Base-by-base conservation (phyloP, 306 rosid species). In the Pueraria montana region DNA sequence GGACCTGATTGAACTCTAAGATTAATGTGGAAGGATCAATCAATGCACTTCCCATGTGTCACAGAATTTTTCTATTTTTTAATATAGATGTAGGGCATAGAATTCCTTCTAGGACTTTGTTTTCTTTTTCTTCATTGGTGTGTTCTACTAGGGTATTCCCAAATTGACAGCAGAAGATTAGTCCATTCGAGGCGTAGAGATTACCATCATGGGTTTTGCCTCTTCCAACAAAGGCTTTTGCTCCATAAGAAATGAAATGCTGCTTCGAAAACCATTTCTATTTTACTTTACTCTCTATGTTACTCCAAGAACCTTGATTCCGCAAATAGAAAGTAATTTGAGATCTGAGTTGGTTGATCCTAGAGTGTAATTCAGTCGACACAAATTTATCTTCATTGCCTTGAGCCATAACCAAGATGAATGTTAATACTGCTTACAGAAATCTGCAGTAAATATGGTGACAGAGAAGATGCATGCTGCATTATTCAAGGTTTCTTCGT, bases 261-360 rank as follows among this genome's bases (percentile, higher is more conserved):
- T 52, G 53, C 18, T 79, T 52, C 53, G 36, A 21, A 63, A 52
- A 16, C 67, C 5, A 26, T 55, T 4, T 23, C 30, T 67, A 11
- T 26, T 69, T 42, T 11, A 17, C 11, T 50, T 52, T 50, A 50
- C 75, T 78, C 66, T 62, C 36, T 26, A 1, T 23, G 8, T 66
- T 21, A 38, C 18, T 68, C 4, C n/a, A 52, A 42, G 81, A 48
- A 48, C 50, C 11, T 64, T 65, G 50, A 49, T 63, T 48, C 82
- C 18, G 65, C 24, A 14, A 65, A 18, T 53, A 52, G 43, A 20
- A 34, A 67, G 26, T 12, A 12, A 26, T 56, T 56, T 56, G 61
- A 80, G 46, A 6, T 80, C 63, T 8, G 11, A 48, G n/a, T 53
- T 23, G 68, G 43, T 80, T 8, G 40, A 20, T 6, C 11, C 34